Conservation (phyloP, 495 filamentous ascomycete genomes). For the Trichoderma reesei region DNA sequence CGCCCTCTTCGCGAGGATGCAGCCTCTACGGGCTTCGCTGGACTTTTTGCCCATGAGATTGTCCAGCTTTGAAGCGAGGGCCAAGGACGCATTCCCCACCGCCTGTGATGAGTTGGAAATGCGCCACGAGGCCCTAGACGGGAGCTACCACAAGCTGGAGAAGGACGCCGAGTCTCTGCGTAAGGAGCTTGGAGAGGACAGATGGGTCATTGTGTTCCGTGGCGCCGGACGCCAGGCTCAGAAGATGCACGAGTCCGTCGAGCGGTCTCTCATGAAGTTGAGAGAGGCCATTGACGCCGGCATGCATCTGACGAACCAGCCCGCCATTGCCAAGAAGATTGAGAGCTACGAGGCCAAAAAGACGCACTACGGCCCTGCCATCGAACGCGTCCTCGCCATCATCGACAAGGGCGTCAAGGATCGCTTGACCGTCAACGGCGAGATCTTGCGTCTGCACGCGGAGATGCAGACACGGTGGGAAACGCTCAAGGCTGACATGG, state of each 20-base stretch:
- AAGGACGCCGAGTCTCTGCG: slow-evolving; percentile 76
- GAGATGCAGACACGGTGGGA: slow-evolving; percentile 75
- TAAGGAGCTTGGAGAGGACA: slow-evolving; percentile 84
- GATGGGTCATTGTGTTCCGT: slow-evolving; percentile 90
- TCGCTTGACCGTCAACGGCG: slow-evolving; percentile 85
- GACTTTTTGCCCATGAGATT: slow-evolving; percentile 97
- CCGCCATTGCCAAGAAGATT: slow-evolving; percentile 62
- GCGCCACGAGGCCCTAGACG: slow-evolving; percentile 59
- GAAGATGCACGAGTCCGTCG: slow-evolving; percentile 89
- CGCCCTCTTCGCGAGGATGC: slow-evolving; percentile 86
- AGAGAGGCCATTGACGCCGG: slow-evolving; percentile 69
- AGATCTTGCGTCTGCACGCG: slow-evolving; percentile 72
- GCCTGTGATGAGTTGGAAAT: slow-evolving; percentile 82
- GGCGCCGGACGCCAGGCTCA: slow-evolving; percentile 86
- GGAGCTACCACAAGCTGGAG: slow-evolving; percentile 71
- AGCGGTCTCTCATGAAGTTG: slow-evolving; percentile 71
- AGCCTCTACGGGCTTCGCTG: slow-evolving; percentile 81
- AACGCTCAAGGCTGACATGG: slow-evolving; percentile 63
- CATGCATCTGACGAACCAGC: slow-evolving; percentile 57
- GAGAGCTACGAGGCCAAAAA: slow-evolving; percentile 95
- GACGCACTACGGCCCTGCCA: slow-evolving; percentile 87
- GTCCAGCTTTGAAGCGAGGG: slow-evolving; percentile 70
- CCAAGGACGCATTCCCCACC: slow-evolving; percentile 67
- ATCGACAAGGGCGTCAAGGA: slow-evolving; percentile 90
- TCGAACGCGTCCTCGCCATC: slow-evolving; percentile 79